Percentiles rank a stretch among this genome's conserved stretches.
phyloP scores from a whole-genome alignment of 176 grass and related monocot species.

The Carex cristatella region DNA sequence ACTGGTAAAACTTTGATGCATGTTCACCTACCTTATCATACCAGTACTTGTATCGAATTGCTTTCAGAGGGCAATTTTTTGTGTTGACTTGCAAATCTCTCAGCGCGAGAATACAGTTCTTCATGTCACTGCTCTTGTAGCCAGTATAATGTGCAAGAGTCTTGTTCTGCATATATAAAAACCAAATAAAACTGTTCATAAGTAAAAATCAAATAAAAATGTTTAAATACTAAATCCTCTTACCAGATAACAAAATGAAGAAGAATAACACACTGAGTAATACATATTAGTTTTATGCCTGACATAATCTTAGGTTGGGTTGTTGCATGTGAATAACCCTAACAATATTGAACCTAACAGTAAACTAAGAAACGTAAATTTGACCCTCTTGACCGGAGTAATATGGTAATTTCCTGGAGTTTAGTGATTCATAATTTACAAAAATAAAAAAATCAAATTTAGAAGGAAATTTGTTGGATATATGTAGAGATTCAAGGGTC shows the following conservation, averaged over 20 bases:
- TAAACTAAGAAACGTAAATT: too few species aligned
- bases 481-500: neutral
- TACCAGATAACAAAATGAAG: conserved; percentile 2
- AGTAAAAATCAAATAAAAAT: neutral
- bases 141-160: conserved; percentile 81
- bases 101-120: conserved; percentile 36
- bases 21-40: conserved; percentile 78
- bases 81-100: conserved; percentile 66
- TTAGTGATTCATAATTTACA: neutral
- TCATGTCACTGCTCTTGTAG: conserved; percentile 66
- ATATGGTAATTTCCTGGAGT: too few species aligned
- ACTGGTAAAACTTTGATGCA: neutral
- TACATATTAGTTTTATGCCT: neutral
- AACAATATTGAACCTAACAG: too few species aligned
- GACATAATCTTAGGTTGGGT: neutral
- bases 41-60: conserved; percentile 70
- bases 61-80: conserved; percentile 42
- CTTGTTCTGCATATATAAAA: conserved; percentile 35
- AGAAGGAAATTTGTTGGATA: neutral
- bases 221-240: neutral
- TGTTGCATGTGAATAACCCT: too few species aligned
- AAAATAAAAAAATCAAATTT: neutral
- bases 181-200: neutral
- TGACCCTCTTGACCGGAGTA: too few species aligned
- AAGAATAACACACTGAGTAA: neutral